Base-by-base conservation (phyloP, 2,329 filamentous ascomycete genomes). In the Botrytis fragariae region DNA sequence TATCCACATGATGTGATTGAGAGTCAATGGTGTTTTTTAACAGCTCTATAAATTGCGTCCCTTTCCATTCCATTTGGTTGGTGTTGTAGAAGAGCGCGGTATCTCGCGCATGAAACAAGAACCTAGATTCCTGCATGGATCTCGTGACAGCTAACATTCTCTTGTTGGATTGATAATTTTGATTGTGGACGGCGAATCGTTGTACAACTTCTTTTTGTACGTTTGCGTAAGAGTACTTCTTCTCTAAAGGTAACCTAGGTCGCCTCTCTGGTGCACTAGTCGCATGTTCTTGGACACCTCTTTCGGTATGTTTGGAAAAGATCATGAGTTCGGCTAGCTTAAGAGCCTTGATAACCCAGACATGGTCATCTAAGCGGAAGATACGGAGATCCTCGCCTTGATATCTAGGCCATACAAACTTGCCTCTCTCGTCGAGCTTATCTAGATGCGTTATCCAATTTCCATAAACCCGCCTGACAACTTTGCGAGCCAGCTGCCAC, bases 391-490 rank as follows among this genome's bases (percentile, higher is more conserved):
- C 25, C 48, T 16, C 48, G 0, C 25, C 25, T 54, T 3, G 25
- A 54, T 4, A n/a, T 16, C 25, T 1, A 54, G 48, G 48, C 48
- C 48, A 54, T 16, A 2, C 48, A 54, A n/a, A 54, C 48, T 54
- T 54, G 5, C 12, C 12, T 7, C 48, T 54, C 12, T 3, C 25
- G 16, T 54, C 25, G 12, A n/a, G 5, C 16, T 54, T 3, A n/a
- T n/a, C 25, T n/a, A 54, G 48, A 54, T 54, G 48, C 12, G 2
- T 54, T 54, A 16, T 54, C 12, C 48, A 54, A 7, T 16, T 16
- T 5, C 0, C 2, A n/a, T 54, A 7, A 14, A n/a, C 12, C 2
- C 0, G 48, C 48, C 2, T 1, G 12, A 54, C 5, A 16, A n/a
- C 5, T 3, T 54, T 1, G 25, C 12, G 48, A 54, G 48, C 48